Base-by-base conservation (phyloP, 2,329 filamentous ascomycete species). In the Fusarium camptoceras region DNA sequence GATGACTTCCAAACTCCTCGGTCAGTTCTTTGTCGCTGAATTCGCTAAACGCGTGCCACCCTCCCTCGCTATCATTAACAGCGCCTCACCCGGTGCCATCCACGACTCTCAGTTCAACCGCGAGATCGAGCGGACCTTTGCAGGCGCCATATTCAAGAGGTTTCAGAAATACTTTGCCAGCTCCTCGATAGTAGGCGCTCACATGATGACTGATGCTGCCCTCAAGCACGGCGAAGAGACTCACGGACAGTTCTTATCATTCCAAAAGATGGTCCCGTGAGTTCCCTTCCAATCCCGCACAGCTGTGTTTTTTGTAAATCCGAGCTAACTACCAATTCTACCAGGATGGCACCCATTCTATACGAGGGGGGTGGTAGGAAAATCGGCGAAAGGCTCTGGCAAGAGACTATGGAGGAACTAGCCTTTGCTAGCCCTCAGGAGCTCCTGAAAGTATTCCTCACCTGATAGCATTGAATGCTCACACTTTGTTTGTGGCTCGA, bases 11-110 rank as follows among this genome's bases (percentile, higher is more conserved):
- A 68, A 68, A 15, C 58, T 55, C 7, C 64, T 68, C 3, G 22
- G 54, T 10, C 59, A 64, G 2, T 53, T 75, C 25, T 70, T 76
- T 57, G 59, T 67, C 7, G 55, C 50, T 3, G 63, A 75, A 22
- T 25, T 76, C 3, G 61, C 66, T 0, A 14, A n/a, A 3, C 68
- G 47, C 3, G 64, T 70, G 4, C 28, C 25, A 2, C 27, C 61
- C 0, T 43, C 55, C 4, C 47, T 63, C 8, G 59, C 49, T 1
- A 30, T 51, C 0, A 18, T 64, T 1, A 64, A 64, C n/a, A 6
- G 28, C 2, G 62, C 56, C 16, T 64, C 44, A 1, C 61, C 61
- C 1, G 61, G 50, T 2, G 31, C 70, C 39, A 48, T 73, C 9
- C 6, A 65, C 1, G 64, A 48, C 44, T 48, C 44, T 8, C 44